Conservation (phyloP, 139 green algal species). For the Chlorella vulgaris region DNA sequence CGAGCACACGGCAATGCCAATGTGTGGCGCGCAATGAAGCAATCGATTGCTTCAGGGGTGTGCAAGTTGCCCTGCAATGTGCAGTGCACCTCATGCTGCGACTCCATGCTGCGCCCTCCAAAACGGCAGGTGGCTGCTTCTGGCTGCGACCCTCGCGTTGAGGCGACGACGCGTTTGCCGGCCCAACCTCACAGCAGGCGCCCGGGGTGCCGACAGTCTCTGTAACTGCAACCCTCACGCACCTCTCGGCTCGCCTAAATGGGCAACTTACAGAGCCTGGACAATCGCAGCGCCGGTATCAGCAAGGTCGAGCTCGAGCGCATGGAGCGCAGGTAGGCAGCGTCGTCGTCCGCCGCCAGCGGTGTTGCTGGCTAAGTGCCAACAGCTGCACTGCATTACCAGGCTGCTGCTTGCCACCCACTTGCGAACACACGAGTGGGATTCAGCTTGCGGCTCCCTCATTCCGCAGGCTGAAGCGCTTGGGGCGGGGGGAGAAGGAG, state of each 20-base stretch:
- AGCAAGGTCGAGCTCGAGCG: conserved; percentile 48
- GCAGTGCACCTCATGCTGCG: no score
- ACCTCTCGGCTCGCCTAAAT: neutral
- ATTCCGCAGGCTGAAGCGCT: conserved; percentile 33
- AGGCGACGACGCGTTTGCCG: no score
- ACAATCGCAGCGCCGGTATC: conserved; percentile 3
- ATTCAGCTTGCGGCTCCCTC: no score
- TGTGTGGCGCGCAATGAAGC: no score
- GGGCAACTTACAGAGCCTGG: conserved; percentile 44
- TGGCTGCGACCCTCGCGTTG: no score
- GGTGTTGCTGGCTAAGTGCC: neutral
- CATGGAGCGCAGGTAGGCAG: conserved; percentile 45
- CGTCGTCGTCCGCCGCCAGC: neutral
- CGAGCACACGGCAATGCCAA: no score
- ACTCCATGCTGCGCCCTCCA: neutral
- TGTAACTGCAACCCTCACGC: neutral
- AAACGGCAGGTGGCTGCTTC: neutral
- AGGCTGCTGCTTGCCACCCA: no score
- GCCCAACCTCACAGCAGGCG: neutral
- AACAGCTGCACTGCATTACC: no score
- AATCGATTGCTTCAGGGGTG: no score
- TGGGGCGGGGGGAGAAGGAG: conserved; percentile 42
- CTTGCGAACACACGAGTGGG: no score
- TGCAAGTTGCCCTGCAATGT: no score
- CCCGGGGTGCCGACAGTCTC: neutral